phyloP scores from a whole-genome alignment of 768 basidiomycete genomes.

The Lentinula guzmanii region DNA sequence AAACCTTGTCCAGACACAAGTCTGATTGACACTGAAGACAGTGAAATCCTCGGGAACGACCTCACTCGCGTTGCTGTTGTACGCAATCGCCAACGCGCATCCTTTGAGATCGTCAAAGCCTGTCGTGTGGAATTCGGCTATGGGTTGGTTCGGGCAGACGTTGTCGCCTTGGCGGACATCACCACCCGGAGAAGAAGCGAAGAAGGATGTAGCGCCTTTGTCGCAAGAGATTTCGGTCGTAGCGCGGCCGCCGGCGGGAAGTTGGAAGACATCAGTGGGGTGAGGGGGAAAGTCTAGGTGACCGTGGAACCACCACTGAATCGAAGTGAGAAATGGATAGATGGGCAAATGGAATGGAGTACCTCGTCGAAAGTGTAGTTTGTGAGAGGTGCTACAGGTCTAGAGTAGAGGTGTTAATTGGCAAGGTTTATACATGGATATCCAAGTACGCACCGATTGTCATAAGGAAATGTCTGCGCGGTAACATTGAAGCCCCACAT shows the following conservation, averaged over 20 bases:
- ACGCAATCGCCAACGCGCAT: conserved; percentile 71
- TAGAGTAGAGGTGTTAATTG: not conserved
- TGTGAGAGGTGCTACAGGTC: conserved; percentile 19
- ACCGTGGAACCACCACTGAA: conserved; percentile 34
- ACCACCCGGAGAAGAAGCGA: conserved; percentile 44
- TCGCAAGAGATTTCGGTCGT: conserved; percentile 29
- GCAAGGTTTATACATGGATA: conserved; percentile 20
- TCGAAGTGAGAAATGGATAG: not conserved
- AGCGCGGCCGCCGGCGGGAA: conserved; percentile 35
- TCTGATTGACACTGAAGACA: conserved; percentile 70
- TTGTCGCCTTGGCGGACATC: conserved; percentile 34
- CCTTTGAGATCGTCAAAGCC: conserved; percentile 50
- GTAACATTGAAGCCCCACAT: conserved; percentile 48
- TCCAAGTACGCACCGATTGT: conserved; percentile 36
- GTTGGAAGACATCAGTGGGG: conserved; percentile 31
- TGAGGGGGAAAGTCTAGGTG: conserved; percentile 38
- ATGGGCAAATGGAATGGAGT: not conserved
- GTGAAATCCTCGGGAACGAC: conserved; percentile 67
- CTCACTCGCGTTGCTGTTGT: conserved; percentile 51
- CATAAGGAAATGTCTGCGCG: conserved; percentile 28
- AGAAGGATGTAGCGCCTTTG: conserved; percentile 44
- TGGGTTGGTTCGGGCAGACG: conserved; percentile 42
- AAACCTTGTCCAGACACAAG: conserved; percentile 66
- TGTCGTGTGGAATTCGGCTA: conserved; percentile 47
- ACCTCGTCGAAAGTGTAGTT: conserved; percentile 35